These are phyloP conservation scores for Pisolithus sp. DNA, from an alignment of 768 basidiomycete species.

Conservation along the genomic window DNA sequence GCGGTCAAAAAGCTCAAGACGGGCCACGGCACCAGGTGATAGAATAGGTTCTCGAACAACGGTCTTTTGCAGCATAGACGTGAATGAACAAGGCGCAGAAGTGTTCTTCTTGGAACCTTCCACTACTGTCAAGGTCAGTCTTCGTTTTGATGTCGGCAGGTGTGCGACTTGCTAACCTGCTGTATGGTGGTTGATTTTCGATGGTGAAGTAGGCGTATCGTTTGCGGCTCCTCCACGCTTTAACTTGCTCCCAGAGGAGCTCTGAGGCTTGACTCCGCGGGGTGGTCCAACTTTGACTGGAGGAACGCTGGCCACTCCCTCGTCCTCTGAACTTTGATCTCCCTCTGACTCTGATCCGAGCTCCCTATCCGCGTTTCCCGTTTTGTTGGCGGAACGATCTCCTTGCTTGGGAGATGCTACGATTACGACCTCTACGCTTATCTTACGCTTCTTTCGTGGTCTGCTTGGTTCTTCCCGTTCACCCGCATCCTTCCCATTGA, in stretches of 20 bases:
- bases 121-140: background rate
- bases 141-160: background rate
- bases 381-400: background rate
- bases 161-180: background rate
- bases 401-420: slow-evolving; percentile 9
- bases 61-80: background rate
- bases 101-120: background rate
- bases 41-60: slow-evolving; percentile 10
- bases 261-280: slow-evolving; percentile 13
- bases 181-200: background rate
- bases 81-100: background rate
- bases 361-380: background rate
- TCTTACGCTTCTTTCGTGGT: slow-evolving; percentile 18
- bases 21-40: slow-evolving; percentile 22
- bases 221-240: background rate
- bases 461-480: slow-evolving; percentile 1
- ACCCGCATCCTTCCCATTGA: background rate
- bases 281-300: slow-evolving; percentile 22
- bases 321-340: slow-evolving; percentile 2
- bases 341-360: background rate
- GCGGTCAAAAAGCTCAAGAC: slow-evolving; percentile 25
- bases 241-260: background rate
- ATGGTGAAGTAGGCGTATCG: background rate
- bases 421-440: slow-evolving; percentile 4
- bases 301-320: background rate